phyloP scores from a whole-genome alignment of 2,329 filamentous ascomycete genomes.

The Furcasterigmium sp. region DNA sequence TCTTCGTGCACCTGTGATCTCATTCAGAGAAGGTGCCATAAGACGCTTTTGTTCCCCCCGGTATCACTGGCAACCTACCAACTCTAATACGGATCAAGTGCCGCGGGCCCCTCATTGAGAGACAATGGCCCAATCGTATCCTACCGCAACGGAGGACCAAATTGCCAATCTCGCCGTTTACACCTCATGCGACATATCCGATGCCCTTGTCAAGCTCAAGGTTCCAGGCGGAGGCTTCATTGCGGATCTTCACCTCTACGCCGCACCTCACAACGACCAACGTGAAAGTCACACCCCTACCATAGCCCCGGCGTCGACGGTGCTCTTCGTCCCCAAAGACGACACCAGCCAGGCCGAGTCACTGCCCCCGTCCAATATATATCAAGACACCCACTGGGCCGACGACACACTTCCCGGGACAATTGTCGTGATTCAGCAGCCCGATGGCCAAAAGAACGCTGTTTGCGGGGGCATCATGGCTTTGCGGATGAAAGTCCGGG shows the following conservation, averaged over 20 bases:
- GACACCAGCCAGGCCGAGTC: constrained; percentile 22
- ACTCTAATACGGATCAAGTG: too few species aligned
- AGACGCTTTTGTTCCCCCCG: too few species aligned
- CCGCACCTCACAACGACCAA: constrained; percentile 13
- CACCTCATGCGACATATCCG: constrained; percentile 58
- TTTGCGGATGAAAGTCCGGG: constrained; percentile 57
- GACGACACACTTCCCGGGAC: constrained; percentile 57
- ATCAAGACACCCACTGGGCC: constrained; percentile 59
- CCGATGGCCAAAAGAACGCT: constrained; percentile 60
- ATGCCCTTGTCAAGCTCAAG: constrained; percentile 66
- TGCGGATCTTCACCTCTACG: constrained; percentile 43
- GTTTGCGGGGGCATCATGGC: constrained; percentile 76
- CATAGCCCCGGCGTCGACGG: constrained; percentile 53
- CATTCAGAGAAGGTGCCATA: too few species aligned
- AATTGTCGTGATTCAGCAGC: constrained; percentile 63
- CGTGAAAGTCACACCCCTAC: constrained; percentile 15
- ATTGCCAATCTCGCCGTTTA: constrained; percentile 26
- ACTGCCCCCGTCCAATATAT: constrained; percentile 41
- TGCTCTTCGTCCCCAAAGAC: constrained; percentile 58
- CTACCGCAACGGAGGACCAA: not conserved
- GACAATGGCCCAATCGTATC: not conserved
- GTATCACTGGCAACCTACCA: too few species aligned
- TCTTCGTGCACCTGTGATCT: too few species aligned
- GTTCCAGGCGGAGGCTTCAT: constrained; percentile 63
- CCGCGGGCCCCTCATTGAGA: too few species aligned